Conservation (phyloP, 1,284 basidiomycete genomes). For the Boletus hoseneyae region DNA sequence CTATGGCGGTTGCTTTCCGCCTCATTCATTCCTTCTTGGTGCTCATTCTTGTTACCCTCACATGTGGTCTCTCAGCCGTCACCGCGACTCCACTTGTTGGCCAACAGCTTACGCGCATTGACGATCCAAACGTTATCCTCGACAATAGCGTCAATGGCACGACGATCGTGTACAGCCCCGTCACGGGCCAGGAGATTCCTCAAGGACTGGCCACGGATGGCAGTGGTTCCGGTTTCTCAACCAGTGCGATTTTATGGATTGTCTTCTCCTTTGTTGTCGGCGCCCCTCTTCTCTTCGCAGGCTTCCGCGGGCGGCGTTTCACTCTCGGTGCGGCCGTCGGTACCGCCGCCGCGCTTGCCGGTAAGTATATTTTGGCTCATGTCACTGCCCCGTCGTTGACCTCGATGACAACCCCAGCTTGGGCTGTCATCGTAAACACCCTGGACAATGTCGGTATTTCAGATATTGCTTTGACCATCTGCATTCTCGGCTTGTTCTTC, state of each 20-base stretch:
- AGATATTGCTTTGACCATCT: conserved; percentile 48
- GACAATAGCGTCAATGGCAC: conserved; percentile 39
- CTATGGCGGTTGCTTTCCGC: conserved; percentile 29
- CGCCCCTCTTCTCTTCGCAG: conserved; percentile 49
- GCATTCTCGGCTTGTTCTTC: conserved; percentile 47
- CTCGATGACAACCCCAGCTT: conserved; percentile 37
- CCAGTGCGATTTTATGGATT: conserved; percentile 56
- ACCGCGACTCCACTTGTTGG: conserved; percentile 2
- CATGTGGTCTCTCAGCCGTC: conserved; percentile 10
- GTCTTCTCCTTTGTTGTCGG: conserved; percentile 50
- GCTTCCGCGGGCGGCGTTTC: conserved; percentile 52
- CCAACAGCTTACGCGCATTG: conserved; percentile 20
- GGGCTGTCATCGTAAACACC: conserved; percentile 60
- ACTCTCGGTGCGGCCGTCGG: conserved; percentile 55
- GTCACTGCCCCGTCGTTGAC: conserved; percentile 5
- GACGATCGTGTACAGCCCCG: conserved; percentile 42
- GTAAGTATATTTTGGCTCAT: conserved; percentile 36
- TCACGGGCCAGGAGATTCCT: conserved; percentile 40
- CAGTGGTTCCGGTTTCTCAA: conserved; percentile 46
- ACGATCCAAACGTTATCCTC: conserved; percentile 33
- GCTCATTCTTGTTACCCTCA: conserved; percentile 14
- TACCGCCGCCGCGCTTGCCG: conserved; percentile 42
- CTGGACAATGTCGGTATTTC: conserved; percentile 45
- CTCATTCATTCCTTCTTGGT: conserved; percentile 18
- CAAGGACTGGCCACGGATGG: conserved; percentile 61